Evolutionary conservation across 331 rosid genomes (phyloP).

Genomic region (Saraca asoca): DNA sequence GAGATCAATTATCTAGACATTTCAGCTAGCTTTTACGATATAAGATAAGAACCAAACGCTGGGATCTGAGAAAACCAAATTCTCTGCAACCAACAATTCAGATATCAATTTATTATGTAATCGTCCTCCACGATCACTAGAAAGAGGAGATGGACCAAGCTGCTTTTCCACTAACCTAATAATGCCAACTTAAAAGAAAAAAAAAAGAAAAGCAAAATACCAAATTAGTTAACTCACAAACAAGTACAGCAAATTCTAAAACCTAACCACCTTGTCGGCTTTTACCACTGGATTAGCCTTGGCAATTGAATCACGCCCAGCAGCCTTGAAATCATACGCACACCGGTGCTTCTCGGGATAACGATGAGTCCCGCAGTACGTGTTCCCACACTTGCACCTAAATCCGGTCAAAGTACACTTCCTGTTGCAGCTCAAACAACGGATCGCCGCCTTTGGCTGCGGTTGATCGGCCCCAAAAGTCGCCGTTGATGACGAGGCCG

Average conservation of each 20-base stretch:
- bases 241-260: conserved; percentile 27
- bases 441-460: conserved; percentile 32
- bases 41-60: background rate
- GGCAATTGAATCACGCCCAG: conserved; percentile 52
- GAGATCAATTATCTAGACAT: too few species aligned
- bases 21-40: background rate
- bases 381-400: conserved; percentile 59
- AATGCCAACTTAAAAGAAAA: too few species aligned
- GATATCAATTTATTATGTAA: background rate
- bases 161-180: background rate
- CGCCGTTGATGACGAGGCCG: background rate
- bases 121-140: too few species aligned
- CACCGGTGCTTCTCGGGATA: conserved; percentile 63
- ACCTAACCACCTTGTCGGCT: conserved; percentile 45
- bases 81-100: background rate
- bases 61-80: background rate
- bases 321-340: conserved; percentile 45
- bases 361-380: conserved; percentile 58
- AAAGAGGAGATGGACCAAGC: background rate
- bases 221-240: background rate
- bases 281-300: conserved; percentile 56
- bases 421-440: conserved; percentile 54
- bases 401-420: conserved; percentile 60
- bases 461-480: background rate
- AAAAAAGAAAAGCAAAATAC: too few species aligned